These are phyloP conservation scores for Aspergillus sclerotioniger DNA, from an alignment of 495 filamentous ascomycete species.

Conservation along the genomic window DNA sequence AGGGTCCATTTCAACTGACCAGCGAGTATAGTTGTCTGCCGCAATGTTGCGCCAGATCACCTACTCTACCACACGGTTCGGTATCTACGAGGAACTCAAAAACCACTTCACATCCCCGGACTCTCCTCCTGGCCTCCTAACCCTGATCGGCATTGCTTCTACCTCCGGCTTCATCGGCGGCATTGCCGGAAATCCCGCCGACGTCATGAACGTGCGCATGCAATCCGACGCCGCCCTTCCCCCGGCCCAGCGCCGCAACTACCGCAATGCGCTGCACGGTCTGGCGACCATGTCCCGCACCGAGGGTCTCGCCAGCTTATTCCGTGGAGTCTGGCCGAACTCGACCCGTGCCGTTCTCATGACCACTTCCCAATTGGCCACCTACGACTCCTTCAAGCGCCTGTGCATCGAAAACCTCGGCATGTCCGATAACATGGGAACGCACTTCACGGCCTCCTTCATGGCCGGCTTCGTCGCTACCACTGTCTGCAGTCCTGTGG, in stretches of 20 bases:
- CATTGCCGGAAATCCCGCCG: slow-evolving; percentile 86
- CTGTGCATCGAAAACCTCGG: slow-evolving; percentile 63
- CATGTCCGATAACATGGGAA: slow-evolving; percentile 73
- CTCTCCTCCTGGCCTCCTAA: slow-evolving; percentile 57
- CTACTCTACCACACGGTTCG: slow-evolving; percentile 90
- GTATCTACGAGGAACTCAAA: slow-evolving; percentile 93
- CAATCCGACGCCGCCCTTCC: slow-evolving; percentile 89
- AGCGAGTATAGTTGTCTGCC: slow-evolving; percentile 67
- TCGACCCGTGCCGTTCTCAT: slow-evolving; percentile 85
- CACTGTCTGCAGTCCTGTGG: slow-evolving; percentile 90
- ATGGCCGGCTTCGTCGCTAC: slow-evolving; percentile 91
- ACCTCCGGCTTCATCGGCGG: slow-evolving; percentile 87
- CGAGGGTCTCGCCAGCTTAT: slow-evolving; percentile 71
- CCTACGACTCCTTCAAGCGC: slow-evolving; percentile 88
- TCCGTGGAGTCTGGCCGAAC: slow-evolving; percentile 91
- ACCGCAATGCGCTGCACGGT: slow-evolving; percentile 84
- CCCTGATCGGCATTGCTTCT: slow-evolving; percentile 76
- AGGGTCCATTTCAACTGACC: background rate
- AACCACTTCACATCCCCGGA: slow-evolving; percentile 53
- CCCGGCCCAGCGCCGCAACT: slow-evolving; percentile 71
- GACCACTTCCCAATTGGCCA: slow-evolving; percentile 87
- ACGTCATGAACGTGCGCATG: slow-evolving; percentile 98
- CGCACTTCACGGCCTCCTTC: slow-evolving; percentile 85
- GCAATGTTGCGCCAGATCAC: slow-evolving; percentile 88
- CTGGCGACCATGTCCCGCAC: slow-evolving; percentile 77